phyloP scores from a whole-genome alignment of 2,329 filamentous ascomycete genomes.

The Triangularia setosa region DNA sequence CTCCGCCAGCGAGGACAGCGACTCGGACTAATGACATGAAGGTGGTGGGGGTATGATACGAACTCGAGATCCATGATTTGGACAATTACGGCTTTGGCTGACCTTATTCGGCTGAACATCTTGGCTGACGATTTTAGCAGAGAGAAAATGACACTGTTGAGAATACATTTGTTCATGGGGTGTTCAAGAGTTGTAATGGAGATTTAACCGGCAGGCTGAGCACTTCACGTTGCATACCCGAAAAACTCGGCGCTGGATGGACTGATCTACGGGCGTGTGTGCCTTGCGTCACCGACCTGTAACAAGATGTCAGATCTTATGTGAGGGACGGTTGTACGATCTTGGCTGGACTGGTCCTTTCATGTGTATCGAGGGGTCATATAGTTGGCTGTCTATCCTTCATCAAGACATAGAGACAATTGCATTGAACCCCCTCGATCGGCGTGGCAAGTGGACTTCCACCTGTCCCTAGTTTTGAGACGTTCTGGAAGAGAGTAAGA shows the following conservation, averaged over 20 bases:
- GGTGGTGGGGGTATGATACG: neutral
- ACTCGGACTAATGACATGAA: slow-evolving; percentile 21
- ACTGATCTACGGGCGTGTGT: neutral
- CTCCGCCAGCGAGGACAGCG: slow-evolving; percentile 35
- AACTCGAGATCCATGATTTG: neutral
- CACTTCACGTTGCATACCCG: neutral
- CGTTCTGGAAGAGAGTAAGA: neutral
- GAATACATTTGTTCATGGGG: neutral
- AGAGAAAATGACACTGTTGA: neutral
- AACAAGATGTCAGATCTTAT: neutral
- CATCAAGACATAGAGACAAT: too few relatives aligned
- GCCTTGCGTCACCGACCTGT: neutral
- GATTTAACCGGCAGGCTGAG: slow-evolving; percentile 1
- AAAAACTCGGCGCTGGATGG: neutral
- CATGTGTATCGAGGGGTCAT: neutral
- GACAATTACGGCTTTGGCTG: neutral
- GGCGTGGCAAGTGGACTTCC: slow-evolving; percentile 3
- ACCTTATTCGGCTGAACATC: neutral
- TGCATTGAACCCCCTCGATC: too few relatives aligned
- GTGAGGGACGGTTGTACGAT: neutral
- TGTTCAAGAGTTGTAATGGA: neutral
- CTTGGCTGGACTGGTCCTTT: neutral
- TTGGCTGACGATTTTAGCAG: neutral
- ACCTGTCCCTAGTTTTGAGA: neutral
- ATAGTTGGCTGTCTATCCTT: neutral